Evolutionary conservation across 2,329 filamentous ascomycete genomes (phyloP), one percentile per base, ranked within the genome.

Genomic region (Colletotrichum sp.): DNA sequence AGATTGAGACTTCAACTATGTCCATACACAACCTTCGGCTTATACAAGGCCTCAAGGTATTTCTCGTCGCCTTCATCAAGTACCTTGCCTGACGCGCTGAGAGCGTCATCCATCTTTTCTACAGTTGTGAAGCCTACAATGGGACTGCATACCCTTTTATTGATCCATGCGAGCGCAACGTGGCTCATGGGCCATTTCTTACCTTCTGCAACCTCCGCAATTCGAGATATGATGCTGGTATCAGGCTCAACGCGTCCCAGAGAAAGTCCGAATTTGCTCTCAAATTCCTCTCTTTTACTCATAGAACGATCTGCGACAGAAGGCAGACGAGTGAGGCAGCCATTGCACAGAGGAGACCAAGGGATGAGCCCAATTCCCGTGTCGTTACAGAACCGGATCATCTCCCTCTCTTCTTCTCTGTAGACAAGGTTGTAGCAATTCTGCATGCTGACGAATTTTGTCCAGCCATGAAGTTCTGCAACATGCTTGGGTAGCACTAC

Each of bases 151-250:
- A 89, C 88, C 57, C 88, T 85, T 77, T 88, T 86, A 75, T 90
- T 83, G 70, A 89, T 87, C 93, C 93, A 94, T 4, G 91, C 92
- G 72, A 92, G 87, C 2, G 91, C 89, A 29, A 94, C 89, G 70
- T 93, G 89, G 57, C 90, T 90, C 89, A 94, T 94, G 78, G 87
- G 90, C 80, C 90, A 88, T 1, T 85, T 88, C 77, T 88, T 88
- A 83, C 91, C 90, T 75, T 87, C 84, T 0, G 92, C 90, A 13
- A 93, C 78, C 80, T 93, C 89, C 82, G 92, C 87, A 3, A 85
- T 79, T 12, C 81, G 64, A 75, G 81, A 71, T 44, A 85, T 78
- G 62, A 85, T 80, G 34, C 25, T 15, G 15, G 32, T 16, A 4
- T 63, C 57, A 27, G 32, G 16, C 9, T 49, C 68, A 11, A 19